Conservation (phyloP, 176 grass and related monocot genomes). For the Carex kokanica region DNA sequence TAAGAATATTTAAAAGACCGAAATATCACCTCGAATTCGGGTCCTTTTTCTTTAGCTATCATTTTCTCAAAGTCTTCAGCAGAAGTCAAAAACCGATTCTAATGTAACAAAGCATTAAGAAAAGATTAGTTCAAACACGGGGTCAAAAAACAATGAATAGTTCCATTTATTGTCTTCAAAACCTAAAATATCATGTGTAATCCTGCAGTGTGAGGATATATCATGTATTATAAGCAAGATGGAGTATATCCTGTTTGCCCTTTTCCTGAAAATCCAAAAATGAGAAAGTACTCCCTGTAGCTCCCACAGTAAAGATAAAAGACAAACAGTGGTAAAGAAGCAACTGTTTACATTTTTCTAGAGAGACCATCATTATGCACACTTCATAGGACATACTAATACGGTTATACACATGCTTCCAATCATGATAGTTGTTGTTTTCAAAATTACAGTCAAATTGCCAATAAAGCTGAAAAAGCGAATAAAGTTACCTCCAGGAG, state of each 20-base stretch:
- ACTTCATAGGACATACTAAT: slow-evolving; percentile 20
- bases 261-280: neutral
- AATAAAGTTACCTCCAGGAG: slow-evolving; percentile 58
- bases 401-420: neutral
- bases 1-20: slow-evolving; percentile 54
- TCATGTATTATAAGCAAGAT: neutral
- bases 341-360: slow-evolving; percentile 14
- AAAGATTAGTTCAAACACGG: slow-evolving; percentile 1
- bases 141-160: neutral
- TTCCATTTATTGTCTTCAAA: neutral
- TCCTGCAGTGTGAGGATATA: neutral
- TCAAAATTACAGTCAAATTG: neutral
- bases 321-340: neutral
- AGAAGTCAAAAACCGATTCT: slow-evolving; percentile 69
- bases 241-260: neutral
- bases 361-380: slow-evolving; percentile 12
- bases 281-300: neutral
- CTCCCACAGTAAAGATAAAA: neutral
- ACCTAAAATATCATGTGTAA: neutral
- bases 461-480: neutral
- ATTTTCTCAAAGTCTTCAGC: slow-evolving; percentile 72
- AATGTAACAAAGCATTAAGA: slow-evolving; percentile 30
- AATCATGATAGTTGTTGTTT: slow-evolving; percentile 9
- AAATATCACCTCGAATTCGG: slow-evolving; percentile 29
- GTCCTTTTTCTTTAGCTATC: slow-evolving; percentile 56